These are phyloP conservation scores for Rhamnella rubrinervis DNA, from an alignment of 331 rosid genomes.

Conservation along the genomic window DNA sequence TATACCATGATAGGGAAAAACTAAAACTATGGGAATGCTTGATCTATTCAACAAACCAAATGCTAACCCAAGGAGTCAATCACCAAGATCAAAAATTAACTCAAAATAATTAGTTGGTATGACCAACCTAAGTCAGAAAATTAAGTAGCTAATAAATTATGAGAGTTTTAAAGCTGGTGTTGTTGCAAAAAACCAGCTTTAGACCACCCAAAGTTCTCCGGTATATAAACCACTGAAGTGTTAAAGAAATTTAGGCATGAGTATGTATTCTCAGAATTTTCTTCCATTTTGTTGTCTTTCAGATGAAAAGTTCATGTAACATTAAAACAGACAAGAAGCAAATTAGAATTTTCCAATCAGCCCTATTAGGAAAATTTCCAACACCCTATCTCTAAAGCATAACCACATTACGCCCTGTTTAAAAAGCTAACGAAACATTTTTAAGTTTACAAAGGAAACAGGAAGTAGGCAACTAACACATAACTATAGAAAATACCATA, in stretches of 20 bases:
- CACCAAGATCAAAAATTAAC: not conserved
- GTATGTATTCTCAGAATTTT: too few species aligned
- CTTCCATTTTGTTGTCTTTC: too few species aligned
- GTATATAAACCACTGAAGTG: too few species aligned
- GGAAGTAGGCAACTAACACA: constrained; percentile 19
- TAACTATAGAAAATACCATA: not conserved
- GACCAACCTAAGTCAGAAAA: not conserved
- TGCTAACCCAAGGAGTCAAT: not conserved
- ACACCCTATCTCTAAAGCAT: not conserved
- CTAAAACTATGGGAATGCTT: not conserved
- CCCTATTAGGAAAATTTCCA: too few species aligned
- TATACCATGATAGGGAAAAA: not conserved
- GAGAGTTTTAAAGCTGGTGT: too few species aligned
- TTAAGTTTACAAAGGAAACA: not conserved
- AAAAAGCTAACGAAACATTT: not conserved
- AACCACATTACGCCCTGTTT: not conserved
- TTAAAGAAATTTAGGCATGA: too few species aligned
- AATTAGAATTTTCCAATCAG: too few species aligned
- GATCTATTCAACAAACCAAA: not conserved
- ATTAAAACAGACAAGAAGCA: too few species aligned
- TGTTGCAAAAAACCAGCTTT: too few species aligned
- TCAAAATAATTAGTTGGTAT: not conserved
- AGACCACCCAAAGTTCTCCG: too few species aligned
- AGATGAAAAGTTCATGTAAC: too few species aligned
- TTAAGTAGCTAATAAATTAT: not conserved